These are phyloP conservation scores for Umbilicus rupestris DNA, from an alignment of 164 flowering plant species.

Conservation along the genomic window DNA sequence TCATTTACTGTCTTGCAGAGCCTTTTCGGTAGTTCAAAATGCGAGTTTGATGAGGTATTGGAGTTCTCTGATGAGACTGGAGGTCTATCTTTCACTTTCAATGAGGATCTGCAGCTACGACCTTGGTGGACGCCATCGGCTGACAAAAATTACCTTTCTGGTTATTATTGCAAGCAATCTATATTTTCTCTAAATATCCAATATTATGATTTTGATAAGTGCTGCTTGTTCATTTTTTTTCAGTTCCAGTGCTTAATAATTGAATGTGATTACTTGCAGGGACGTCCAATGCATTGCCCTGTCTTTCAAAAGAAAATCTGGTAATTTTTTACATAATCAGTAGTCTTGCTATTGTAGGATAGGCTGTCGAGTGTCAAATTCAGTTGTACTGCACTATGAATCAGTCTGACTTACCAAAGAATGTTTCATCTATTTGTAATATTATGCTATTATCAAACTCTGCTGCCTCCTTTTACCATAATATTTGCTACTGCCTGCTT, in stretches of 20 bases:
- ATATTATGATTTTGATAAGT: background rate
- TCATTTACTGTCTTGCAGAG: conserved; percentile 25
- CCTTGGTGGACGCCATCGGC: conserved; percentile 97
- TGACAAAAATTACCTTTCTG: conserved; percentile 68
- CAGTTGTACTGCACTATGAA: background rate
- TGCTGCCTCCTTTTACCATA: background rate
- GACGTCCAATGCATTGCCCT: conserved; percentile 49
- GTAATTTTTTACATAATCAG: conserved; percentile 24
- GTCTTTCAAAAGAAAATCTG: conserved; percentile 35
- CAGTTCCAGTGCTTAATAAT: conserved; percentile 6
- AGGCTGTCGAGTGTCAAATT: background rate
- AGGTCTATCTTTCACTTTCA: conserved; percentile 63
- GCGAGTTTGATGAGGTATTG: conserved; percentile 36
- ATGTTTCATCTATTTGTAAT: background rate
- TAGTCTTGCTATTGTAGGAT: background rate
- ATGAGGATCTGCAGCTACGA: conserved; percentile 70
- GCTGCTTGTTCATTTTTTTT: background rate
- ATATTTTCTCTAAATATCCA: background rate
- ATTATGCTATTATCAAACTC: too few species aligned
- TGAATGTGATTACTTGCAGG: conserved; percentile 31
- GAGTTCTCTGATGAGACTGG: conserved; percentile 57
- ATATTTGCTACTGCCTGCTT: background rate
- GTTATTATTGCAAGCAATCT: conserved; percentile 30
- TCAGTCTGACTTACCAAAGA: background rate
- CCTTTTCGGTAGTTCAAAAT: conserved; percentile 43